These are phyloP conservation scores for Casaregolazyma suthepensis DNA, from an alignment of 1,139 yeast species.

Conservation along the genomic window DNA sequence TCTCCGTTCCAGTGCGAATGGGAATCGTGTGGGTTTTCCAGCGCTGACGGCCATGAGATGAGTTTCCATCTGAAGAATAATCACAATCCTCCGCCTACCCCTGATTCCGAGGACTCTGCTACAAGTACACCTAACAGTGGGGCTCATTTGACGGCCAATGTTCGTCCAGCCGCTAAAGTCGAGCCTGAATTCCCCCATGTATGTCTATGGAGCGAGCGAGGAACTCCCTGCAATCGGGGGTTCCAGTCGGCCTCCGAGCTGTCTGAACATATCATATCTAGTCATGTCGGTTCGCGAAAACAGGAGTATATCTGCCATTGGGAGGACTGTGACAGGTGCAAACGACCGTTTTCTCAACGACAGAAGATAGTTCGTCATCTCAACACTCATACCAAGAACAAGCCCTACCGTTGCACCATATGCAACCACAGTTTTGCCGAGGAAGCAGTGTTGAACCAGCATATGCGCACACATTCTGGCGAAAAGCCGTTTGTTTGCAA, in stretches of 20 bases:
- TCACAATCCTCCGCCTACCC: slow-evolving; percentile 7
- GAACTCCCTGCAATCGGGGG: slow-evolving; percentile 40
- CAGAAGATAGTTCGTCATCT: slow-evolving; percentile 84
- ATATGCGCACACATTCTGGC: slow-evolving; percentile 77
- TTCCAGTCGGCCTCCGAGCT: slow-evolving; percentile 54
- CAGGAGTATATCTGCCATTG: slow-evolving; percentile 67
- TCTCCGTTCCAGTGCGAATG: slow-evolving; percentile 9
- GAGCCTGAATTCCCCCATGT: neutral
- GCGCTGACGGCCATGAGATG: slow-evolving; percentile 1
- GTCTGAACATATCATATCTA: slow-evolving; percentile 60
- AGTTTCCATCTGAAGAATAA: slow-evolving; percentile 3
- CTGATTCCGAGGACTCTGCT: slow-evolving; percentile 5
- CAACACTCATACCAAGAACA: slow-evolving; percentile 79
- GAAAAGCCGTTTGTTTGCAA: slow-evolving; percentile 83
- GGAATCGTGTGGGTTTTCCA: slow-evolving; percentile 4
- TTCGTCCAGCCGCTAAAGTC: neutral
- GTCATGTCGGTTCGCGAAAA: slow-evolving; percentile 71
- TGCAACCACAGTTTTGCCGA: slow-evolving; percentile 71
- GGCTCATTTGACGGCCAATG: neutral
- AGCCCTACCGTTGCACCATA: slow-evolving; percentile 62
- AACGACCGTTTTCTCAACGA: slow-evolving; percentile 62
- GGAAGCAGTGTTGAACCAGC: slow-evolving; percentile 61
- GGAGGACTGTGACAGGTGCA: slow-evolving; percentile 65
- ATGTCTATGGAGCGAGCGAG: neutral
- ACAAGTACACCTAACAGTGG: neutral